Conservation (phyloP, 1,284 basidiomycete genomes). For the Chalciporus sp. region DNA sequence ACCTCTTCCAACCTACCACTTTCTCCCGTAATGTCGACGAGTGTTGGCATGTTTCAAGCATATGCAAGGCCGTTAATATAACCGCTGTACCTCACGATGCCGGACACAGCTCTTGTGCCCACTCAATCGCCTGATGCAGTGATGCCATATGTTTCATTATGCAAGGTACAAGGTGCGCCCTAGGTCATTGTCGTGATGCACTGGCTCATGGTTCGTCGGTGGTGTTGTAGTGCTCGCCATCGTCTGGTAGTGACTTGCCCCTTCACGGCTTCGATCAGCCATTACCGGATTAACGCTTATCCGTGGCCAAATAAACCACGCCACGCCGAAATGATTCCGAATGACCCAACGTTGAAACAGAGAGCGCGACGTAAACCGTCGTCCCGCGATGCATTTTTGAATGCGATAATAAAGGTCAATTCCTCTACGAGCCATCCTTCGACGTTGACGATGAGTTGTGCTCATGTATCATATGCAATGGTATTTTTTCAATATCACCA, state of each 20-base stretch:
- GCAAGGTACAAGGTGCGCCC: conserved; percentile 15
- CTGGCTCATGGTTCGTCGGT: conserved; percentile 3
- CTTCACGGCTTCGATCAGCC: conserved; percentile 26
- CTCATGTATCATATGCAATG: conserved; percentile 34
- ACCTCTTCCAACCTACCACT: neutral
- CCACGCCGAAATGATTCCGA: conserved; percentile 13
- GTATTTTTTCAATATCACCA: conserved; percentile 32
- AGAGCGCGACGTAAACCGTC: neutral
- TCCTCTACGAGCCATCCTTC: conserved; percentile 19
- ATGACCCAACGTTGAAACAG: conserved; percentile 10
- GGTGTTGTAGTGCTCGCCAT: conserved; percentile 2
- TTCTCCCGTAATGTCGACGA: conserved; percentile 5
- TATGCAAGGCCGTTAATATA: conserved; percentile 27
- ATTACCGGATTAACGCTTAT: conserved; percentile 31
- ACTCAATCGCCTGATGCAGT: conserved; percentile 27
- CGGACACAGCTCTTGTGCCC: conserved; percentile 18
- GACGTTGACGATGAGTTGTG: conserved; percentile 24
- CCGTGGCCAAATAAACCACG: conserved; percentile 35
- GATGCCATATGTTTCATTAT: conserved; percentile 1
- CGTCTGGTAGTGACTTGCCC: conserved; percentile 9
- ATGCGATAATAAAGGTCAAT: conserved; percentile 15
- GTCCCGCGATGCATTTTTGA: conserved; percentile 9
- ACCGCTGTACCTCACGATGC: conserved; percentile 14
- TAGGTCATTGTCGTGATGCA: neutral
- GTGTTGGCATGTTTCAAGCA: conserved; percentile 9